These are phyloP conservation scores for Eleusine coracana DNA, from an alignment of 176 grass and related monocot genomes.

Conservation along the genomic window DNA sequence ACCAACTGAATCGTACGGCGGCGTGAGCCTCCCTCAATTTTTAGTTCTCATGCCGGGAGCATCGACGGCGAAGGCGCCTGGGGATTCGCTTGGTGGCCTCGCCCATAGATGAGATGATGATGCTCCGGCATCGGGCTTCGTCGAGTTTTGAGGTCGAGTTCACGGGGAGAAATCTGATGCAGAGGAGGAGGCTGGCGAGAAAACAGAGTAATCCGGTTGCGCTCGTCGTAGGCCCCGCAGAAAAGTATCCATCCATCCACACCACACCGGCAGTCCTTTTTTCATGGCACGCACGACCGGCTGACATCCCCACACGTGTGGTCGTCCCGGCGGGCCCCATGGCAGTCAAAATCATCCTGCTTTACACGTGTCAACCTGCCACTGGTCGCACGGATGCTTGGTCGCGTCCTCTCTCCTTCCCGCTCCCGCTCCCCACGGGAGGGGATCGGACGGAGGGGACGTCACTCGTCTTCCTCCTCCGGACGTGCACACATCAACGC, in stretches of 20 bases:
- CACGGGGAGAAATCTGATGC: not conserved
- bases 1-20: constrained; percentile 23
- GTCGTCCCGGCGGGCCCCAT: not conserved
- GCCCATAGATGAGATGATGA: not conserved
- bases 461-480: constrained; percentile 4
- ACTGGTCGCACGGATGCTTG: constrained; percentile 43
- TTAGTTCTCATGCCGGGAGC: too few species aligned
- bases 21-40: too few species aligned
- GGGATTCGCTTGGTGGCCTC: too few species aligned
- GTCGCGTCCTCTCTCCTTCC: constrained; percentile 6
- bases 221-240: not conserved
- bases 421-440: not conserved
- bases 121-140: not conserved
- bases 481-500: constrained; percentile 22
- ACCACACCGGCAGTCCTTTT: not conserved
- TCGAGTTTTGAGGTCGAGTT: not conserved
- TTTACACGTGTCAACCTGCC: constrained; percentile 17
- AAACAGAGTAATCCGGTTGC: not conserved
- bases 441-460: constrained; percentile 4
- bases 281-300: constrained; percentile 12
- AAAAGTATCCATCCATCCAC: not conserved
- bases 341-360: not conserved
- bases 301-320: constrained; percentile 46
- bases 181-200: not conserved
- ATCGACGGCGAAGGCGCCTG: too few species aligned